Base-by-base conservation (phyloP, 768 basidiomycete species). In the Astraeus odoratus region DNA sequence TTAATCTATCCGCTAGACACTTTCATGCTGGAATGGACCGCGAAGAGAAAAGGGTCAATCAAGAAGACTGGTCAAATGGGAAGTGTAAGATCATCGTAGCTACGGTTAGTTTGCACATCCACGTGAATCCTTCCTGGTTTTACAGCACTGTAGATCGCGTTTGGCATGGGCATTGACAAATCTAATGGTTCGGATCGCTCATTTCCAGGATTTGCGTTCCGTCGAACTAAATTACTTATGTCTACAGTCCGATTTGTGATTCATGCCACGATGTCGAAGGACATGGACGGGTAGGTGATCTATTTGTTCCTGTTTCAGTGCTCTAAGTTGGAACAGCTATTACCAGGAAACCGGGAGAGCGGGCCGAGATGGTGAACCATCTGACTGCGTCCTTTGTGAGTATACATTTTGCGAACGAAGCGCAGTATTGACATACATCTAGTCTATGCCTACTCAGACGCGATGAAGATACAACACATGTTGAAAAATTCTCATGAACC, bases 321-420 rank as follows among this genome's bases (percentile, higher is more conserved):
- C 48, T 42, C 46, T 55, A 34, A 46, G 39, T 8, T 24, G 35
- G 25, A 23, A 42, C 23, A 88, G 86, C 2, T 88, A 88, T 57
- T 93, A 92, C 56, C 92, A 98, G 68, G 96, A 99, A 67, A 98
- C 95, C 0, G 96, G 96, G 5, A 81, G 96, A 46, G 96, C 94
- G 15, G 96, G 96, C 5, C 78, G 96, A 47, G 96, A 99, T 57
- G 91, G 90, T 4, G 62, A 75, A 53, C 75, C 78, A 1, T 83
- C 96, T 0, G 80, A 86, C 41, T 99, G 96, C 64, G 64, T 96
- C 10, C 76, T 98, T 9, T 92, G 91, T 95, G 60, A 57, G 83
- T 66, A n/a, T 4, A 23, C 16, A 12, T 39, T 24, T 26, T 49
- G 26, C 40, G 6, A 24, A 5, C 15, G 26, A 38, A 44, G 47